phyloP scores from a whole-genome alignment of 352 stramenopile genomes.

The Phytophthora palmivora region DNA sequence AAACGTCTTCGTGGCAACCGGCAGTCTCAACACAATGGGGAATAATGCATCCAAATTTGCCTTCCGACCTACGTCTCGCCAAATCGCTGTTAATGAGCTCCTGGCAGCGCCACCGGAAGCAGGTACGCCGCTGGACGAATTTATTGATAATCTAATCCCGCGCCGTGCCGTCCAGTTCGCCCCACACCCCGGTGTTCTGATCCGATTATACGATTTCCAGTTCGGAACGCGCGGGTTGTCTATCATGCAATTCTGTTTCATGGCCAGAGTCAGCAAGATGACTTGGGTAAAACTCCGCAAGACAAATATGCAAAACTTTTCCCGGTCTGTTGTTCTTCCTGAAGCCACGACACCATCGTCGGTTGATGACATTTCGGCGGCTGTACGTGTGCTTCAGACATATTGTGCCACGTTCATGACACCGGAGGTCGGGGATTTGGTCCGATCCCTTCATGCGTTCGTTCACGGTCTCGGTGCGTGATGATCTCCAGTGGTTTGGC shows the following conservation, averaged over 20 bases:
- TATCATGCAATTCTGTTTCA: conserved; percentile 10
- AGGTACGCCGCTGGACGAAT: conserved; percentile 20
- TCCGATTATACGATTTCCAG: conserved; percentile 20
- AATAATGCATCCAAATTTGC: conserved; percentile 2
- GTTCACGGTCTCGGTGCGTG: background rate
- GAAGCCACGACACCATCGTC: background rate
- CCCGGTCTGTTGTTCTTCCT: background rate
- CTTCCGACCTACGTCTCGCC: conserved; percentile 6
- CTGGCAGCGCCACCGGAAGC: conserved; percentile 14
- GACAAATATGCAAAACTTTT: conserved; percentile 7
- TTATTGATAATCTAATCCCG: conserved; percentile 16
- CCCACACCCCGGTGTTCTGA: conserved; percentile 13
- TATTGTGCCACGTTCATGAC: background rate
- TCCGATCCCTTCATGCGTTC: background rate
- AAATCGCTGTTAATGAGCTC: background rate
- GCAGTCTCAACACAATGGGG: too few species aligned
- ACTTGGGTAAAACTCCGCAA: background rate
- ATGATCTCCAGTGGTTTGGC: background rate
- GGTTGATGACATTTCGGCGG: background rate
- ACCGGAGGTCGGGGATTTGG: background rate
- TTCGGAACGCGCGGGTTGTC: conserved; percentile 16
- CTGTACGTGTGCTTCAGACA: background rate
- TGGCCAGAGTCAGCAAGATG: conserved; percentile 1
- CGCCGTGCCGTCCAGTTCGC: conserved; percentile 6
- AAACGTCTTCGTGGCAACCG: background rate